Base-by-base conservation (phyloP, 2,329 filamentous ascomycete species). In the Colletotrichum sidae region DNA sequence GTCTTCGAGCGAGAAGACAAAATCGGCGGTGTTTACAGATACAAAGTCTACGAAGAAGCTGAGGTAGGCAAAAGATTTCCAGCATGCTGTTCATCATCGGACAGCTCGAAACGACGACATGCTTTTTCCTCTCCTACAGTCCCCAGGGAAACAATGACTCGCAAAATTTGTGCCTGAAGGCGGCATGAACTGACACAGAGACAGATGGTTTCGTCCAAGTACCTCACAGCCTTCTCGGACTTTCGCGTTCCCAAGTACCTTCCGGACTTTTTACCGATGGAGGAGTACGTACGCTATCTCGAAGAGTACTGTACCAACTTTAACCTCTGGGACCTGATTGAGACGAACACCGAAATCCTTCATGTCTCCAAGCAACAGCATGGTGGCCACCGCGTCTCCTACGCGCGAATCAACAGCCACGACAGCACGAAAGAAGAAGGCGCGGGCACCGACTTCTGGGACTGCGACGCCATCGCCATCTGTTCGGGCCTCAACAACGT, bases 151-250 rank as follows among this genome's bases (percentile, higher is more conserved):
- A 25, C 5, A 5, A 25, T 5, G 25, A 25, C 38, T 3, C 13
- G 2, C 38, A 41, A 1, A 3, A 5, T 3, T 9, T 13, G 9
- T 13, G 9, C 38, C 38, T 41, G 9, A 9, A 41, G 9, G 13
- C 13, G 3, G 9, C 9, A 41, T 9, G 2, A 15, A 11, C 47
- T 51, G 34, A 51, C n/a, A 2, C 9, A 1, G 13, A 3, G 4
- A 11, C 46, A 80, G 78, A 76, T 84, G 2, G 82, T 85, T 1
- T 83, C 80, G 2, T 84, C 81, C 3, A 83, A 83, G 66, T 82
- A 83, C 47, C 74, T 86, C 8, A 85, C 82, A 0, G 73, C 79
- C 15, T 85, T 85, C 67, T 85, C 83, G 1, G 83, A 85, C 67
- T 82, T 81, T 63, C 78, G 83, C 1, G 75, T 81, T 6, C 72